Evolutionary conservation across 177 flowering plant species (phyloP), one percentile per base, ranked within the genome.

Genomic region (Vitis hybrid): DNA sequence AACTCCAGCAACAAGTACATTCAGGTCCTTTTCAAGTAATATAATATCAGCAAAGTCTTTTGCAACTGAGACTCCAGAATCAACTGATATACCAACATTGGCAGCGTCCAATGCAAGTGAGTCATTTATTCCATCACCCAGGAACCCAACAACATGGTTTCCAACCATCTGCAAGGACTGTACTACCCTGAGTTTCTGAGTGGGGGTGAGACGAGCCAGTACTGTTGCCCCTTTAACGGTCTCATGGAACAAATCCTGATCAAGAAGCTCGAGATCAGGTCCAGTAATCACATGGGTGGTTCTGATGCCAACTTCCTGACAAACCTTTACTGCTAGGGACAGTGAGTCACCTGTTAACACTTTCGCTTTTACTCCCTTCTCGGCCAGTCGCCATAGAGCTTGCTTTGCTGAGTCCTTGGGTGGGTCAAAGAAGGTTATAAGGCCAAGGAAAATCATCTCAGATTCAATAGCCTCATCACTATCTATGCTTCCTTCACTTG

Each of bases 371-470:
- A 91, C 91, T 66, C 92, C 91, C 74, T 84, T 87, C 77, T 88
- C 88, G 2, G 91, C 92, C 45, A 91, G 66, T 50, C 81, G 73
- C 85, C 89, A 78, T 4, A 90, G 81, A 55, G 91, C 95, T 78
- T 88, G 88, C 84, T 87, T 90, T 59, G 91, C 95, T 10, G 92
- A 83, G 75, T 86, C 91, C 74, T 91, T 91, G 11, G 96, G 91
- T 19, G 96, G 96, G 80, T 91, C 96, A 55, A 69, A 86, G 79
- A 91, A 86, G 45, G 92, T 72, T 64, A 89, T 51, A 3, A 91
- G 77, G 65, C 96, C 92, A 19, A 89, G 86, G 68, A 91, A 91
- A 10, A 85, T 80, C 96, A 91, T 83, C 77, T 82, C 79, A n/a
- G 88, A 81, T 80, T 91, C 96, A 21, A 65, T 51, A 18, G 34